Base-by-base conservation (phyloP, 2,329 filamentous ascomycete species). In the Paramyrothecium roridum region DNA sequence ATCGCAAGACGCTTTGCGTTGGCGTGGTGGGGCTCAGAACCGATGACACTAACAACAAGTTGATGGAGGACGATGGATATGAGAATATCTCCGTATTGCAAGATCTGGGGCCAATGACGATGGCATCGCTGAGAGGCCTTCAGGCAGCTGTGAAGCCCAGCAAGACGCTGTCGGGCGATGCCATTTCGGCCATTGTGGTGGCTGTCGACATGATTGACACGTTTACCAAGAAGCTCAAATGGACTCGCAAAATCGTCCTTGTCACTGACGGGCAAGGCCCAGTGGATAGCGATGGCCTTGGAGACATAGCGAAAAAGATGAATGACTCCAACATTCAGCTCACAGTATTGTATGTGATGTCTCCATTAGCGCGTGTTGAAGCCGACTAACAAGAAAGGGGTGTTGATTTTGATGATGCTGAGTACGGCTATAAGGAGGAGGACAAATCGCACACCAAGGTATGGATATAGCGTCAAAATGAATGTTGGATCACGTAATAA, bases 341-440 rank as follows among this genome's bases (percentile, higher is more conserved):
- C 47, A 81, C 88, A 2, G 76, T 98, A 12, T 74, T 98, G 88
- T 92, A 71, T 71, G 88, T 80, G 3, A 20, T 12, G n/a, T 20
- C 2, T 53, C 17, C 33, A 12, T n/a, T n/a, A 4, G n/a, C 7
- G n/a, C 13, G 17, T 8, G 3, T 45, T 21, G 3, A 33, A 17
- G 2, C 16, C 17, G 10, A 50, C 63, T 70, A 56, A 70, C 53
- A 47, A 37, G 10, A 16, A 46, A 93, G 89, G 53, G 95, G 95
- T 16, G 84, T 96, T 19, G 95, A 99, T 69, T 98, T 99, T 71
- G 92, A 99, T 67, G 92, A 97, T 69, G 69, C 84, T 1, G 92
- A 96, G 2, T 96, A 88, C 67, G 93, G 93, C 46, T 90, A 91
- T 68, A 96, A 96, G 70, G 93, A 98, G 73, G 92, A 97, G 70